These are phyloP conservation scores for Rhizopogon vinicolor DNA, from an alignment of 768 basidiomycete genomes.

Conservation along the genomic window DNA sequence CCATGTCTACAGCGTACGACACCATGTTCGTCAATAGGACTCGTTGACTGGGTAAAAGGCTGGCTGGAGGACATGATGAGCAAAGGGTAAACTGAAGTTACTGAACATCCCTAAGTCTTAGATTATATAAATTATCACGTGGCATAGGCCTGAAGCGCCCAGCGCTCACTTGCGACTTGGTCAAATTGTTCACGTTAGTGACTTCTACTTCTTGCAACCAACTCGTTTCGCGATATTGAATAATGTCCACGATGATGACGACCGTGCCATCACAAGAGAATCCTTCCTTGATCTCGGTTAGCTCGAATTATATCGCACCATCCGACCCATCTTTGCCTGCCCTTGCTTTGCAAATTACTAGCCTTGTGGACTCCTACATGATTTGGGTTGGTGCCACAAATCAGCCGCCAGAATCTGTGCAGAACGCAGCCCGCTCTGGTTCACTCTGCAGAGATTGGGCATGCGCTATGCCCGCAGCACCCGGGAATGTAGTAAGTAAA, in stretches of 20 bases:
- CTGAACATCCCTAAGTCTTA: not conserved
- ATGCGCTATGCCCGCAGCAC: conserved; percentile 65
- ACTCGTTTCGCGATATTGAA: not conserved
- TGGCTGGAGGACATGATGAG: conserved; percentile 8
- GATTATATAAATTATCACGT: conserved; percentile 13
- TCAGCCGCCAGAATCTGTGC: conserved; percentile 36
- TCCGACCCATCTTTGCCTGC: conserved; percentile 49
- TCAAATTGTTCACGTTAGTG: too few species aligned
- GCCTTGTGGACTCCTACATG: conserved; percentile 73
- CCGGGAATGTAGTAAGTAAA: conserved; percentile 19
- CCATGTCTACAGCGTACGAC: conserved; percentile 32
- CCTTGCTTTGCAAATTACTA: conserved; percentile 62
- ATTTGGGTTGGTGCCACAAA: conserved; percentile 72
- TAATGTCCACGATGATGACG: not conserved
- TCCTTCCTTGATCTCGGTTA: conserved; percentile 32
- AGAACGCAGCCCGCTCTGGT: conserved; percentile 49
- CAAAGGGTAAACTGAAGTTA: not conserved
- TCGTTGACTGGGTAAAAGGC: conserved; percentile 14
- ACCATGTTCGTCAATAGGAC: conserved; percentile 24
- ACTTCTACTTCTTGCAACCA: not conserved
- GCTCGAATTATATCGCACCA: conserved; percentile 45
- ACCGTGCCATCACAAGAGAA: not conserved
- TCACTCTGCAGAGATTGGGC: conserved; percentile 73
- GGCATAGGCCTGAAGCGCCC: not conserved
- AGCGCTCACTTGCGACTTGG: too few species aligned